phyloP scores from a whole-genome alignment of 2,329 filamentous ascomycete species.

The Albophoma yamanashiensis region DNA sequence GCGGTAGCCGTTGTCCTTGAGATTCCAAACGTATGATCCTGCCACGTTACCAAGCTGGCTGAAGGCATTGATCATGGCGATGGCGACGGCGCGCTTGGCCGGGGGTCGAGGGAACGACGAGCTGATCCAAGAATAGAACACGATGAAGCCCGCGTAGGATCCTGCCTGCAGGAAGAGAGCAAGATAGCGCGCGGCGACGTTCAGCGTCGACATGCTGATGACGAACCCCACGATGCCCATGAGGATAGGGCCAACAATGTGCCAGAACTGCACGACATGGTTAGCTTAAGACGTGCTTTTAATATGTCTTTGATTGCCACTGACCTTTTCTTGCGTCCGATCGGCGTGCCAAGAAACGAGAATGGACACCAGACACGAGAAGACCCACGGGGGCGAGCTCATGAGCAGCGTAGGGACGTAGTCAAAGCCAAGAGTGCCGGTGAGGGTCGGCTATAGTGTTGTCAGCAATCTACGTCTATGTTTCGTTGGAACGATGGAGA shows the following conservation, averaged over 20 bases:
- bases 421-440: slow-evolving; percentile 39
- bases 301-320: slow-evolving; percentile 1
- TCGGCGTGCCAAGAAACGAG: slow-evolving; percentile 46
- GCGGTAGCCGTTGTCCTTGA: slow-evolving; percentile 48
- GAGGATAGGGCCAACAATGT: slow-evolving; percentile 41
- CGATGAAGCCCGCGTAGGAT: slow-evolving; percentile 47
- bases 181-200: slow-evolving; percentile 45
- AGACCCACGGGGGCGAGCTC: slow-evolving; percentile 48
- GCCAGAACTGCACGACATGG: slow-evolving; percentile 35
- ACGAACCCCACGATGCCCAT: slow-evolving; percentile 46
- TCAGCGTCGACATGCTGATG: slow-evolving; percentile 48
- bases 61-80: slow-evolving; percentile 50
- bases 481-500: too few species aligned
- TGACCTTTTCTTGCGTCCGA: slow-evolving; percentile 39
- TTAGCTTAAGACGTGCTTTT: not conserved
- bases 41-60: slow-evolving; percentile 48
- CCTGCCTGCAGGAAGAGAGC: slow-evolving; percentile 49
- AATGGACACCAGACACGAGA: slow-evolving; percentile 46
- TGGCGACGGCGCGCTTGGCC: slow-evolving; percentile 49
- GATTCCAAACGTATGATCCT: slow-evolving; percentile 52
- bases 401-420: slow-evolving; percentile 44
- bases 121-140: slow-evolving; percentile 48
- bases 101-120: slow-evolving; percentile 47
- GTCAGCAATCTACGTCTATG: not conserved
- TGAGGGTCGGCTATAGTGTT: slow-evolving; percentile 32